Conservation (phyloP, 495 filamentous ascomycete species). For the Oidiodendron maius region DNA sequence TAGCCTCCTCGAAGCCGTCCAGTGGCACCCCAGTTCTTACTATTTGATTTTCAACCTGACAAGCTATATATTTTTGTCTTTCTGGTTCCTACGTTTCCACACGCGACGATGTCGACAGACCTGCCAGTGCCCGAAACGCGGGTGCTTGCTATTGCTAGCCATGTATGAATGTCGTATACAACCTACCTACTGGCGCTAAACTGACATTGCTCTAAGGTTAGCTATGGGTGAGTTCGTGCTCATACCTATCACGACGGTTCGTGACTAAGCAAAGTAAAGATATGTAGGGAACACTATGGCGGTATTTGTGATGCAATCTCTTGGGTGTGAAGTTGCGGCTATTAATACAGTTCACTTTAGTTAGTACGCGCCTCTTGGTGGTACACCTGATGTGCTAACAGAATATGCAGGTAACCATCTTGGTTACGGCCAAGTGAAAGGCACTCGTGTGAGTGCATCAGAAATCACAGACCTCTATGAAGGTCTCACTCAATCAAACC, state of each 20-base stretch:
- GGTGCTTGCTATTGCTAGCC: slow-evolving; percentile 91
- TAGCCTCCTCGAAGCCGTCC: not conserved
- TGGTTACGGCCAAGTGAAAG: slow-evolving; percentile 81
- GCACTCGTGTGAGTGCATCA: slow-evolving; percentile 68
- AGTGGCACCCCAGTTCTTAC: not conserved
- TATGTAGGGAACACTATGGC: slow-evolving; percentile 98
- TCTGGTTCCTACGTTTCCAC: not conserved
- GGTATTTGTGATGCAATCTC: slow-evolving; percentile 81
- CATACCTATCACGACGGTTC: slow-evolving; percentile 10
- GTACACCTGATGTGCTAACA: not conserved
- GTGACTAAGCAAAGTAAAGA: slow-evolving; percentile 37
- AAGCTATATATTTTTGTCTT: not conserved
- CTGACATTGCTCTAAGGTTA: slow-evolving; percentile 50
- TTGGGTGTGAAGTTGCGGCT: slow-evolving; percentile 89
- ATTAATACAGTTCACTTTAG: slow-evolving; percentile 96
- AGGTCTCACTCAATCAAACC: slow-evolving; percentile 73
- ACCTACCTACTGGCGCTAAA: slow-evolving; percentile 6
- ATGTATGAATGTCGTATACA: slow-evolving; percentile 61
- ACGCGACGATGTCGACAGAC: slow-evolving; percentile 10
- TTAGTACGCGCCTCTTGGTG: slow-evolving; percentile 27
- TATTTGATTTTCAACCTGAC: not conserved
- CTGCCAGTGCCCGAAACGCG: slow-evolving; percentile 72
- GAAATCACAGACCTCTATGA: slow-evolving; percentile 83
- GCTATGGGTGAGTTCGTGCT: slow-evolving; percentile 60
- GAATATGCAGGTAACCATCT: slow-evolving; percentile 74